Percentiles rank a stretch among this genome's conserved stretches.
Conservation (phyloP, 2,329 filamentous ascomycete genomes). For the Botrytis pseudocinerea region DNA sequence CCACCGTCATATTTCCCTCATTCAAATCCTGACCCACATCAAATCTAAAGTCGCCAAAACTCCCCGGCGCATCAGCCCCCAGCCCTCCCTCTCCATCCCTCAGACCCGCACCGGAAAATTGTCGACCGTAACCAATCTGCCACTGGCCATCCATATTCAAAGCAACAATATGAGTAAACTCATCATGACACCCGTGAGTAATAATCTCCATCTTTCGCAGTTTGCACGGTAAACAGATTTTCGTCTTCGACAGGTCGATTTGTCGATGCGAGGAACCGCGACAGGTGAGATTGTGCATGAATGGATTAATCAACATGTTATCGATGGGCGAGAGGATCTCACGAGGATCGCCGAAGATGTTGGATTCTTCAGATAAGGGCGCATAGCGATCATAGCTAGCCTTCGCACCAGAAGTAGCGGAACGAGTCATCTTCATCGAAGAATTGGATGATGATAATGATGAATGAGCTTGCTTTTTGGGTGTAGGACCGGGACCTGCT, state of each 20-base stretch:
- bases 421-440: background rate
- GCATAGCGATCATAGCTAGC: conserved; percentile 7
- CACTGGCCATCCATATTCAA: background rate
- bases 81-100: background rate
- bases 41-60: background rate
- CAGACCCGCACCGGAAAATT: background rate
- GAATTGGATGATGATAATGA: background rate
- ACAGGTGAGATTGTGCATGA: conserved; percentile 22
- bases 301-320: conserved; percentile 9
- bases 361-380: background rate
- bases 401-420: background rate
- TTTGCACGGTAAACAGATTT: conserved; percentile 15
- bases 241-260: background rate
- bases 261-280: background rate
- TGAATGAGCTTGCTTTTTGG: background rate
- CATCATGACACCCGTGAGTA: background rate
- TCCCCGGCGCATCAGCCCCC: background rate
- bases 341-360: background rate
- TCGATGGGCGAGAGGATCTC: background rate
- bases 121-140: background rate
- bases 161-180: conserved; percentile 7
- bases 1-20: background rate
- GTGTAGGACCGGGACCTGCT: background rate
- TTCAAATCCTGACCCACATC: background rate
- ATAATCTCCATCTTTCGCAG: background rate